Percentiles rank a stretch among this genome's conserved stretches.
Conservation (phyloP, 2,329 filamentous ascomycete genomes). For the Epicoccum sorghinum region DNA sequence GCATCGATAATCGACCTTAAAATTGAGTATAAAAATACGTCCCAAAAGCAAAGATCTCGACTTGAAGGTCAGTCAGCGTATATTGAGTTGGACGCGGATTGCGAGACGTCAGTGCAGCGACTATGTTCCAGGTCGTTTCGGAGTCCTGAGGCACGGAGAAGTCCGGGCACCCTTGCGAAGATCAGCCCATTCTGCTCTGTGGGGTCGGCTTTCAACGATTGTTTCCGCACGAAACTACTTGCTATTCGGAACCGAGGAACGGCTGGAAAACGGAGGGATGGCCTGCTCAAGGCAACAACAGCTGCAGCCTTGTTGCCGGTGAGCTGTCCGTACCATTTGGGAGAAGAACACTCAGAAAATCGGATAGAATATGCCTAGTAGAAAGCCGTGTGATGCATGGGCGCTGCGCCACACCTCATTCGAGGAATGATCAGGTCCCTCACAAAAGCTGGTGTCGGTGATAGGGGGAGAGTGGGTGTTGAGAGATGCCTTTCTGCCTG, state of each 20-base stretch:
- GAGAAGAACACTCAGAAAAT: background rate
- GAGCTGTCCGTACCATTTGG: conserved; percentile 10
- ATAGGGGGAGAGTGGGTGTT: conserved; percentile 28
- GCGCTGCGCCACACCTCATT: conserved; percentile 34
- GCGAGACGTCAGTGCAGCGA: conserved; percentile 29
- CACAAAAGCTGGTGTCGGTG: conserved; percentile 10
- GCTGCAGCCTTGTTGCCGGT: conserved; percentile 14
- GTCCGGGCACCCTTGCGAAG: conserved; percentile 17
- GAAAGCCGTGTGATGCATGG: conserved; percentile 15
- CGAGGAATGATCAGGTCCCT: conserved; percentile 24
- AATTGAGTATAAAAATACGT: background rate
- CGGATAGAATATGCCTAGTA: conserved; percentile 23
- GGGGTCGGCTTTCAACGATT: conserved; percentile 4
- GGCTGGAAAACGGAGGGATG: conserved; percentile 16
- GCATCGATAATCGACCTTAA: background rate
- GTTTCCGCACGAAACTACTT: conserved; percentile 18
- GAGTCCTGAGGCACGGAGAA: conserved; percentile 1
- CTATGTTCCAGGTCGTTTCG: conserved; percentile 38
- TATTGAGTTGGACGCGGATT: conserved; percentile 2
- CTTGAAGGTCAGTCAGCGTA: background rate
- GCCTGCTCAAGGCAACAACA: conserved; percentile 39
- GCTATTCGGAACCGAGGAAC: conserved; percentile 8
- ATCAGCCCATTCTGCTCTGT: conserved; percentile 8
- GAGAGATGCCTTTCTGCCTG: conserved; percentile 16
- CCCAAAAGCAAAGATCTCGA: background rate